A percentile compares a stretch with the other conserved stretches of the same genome.
phyloP scores from a whole-genome alignment of 495 filamentous ascomycete species.

The Daldinia vernicosa region DNA sequence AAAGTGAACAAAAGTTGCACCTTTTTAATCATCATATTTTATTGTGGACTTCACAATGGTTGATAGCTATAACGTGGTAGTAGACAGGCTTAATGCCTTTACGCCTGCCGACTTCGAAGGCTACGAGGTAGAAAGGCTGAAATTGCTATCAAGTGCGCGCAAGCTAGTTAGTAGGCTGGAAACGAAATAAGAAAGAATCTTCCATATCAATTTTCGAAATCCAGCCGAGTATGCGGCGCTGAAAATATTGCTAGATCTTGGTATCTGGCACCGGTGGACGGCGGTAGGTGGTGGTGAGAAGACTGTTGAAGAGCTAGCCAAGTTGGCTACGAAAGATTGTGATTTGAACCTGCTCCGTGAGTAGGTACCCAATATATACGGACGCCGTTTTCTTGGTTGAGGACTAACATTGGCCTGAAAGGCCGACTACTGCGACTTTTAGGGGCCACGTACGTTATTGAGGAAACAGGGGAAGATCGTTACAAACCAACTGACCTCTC shows the following conservation, averaged over 20 bases:
- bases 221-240: constrained; percentile 32
- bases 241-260: constrained; percentile 31
- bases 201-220: constrained; percentile 22
- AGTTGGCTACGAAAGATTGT: constrained; percentile 26
- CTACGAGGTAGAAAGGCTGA: constrained; percentile 23
- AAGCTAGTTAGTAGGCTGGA: constrained; percentile 37
- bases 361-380: background rate
- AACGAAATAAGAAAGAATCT: constrained; percentile 31
- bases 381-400: background rate
- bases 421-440: constrained; percentile 39
- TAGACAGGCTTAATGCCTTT: constrained; percentile 32
- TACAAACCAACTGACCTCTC: constrained; percentile 37
- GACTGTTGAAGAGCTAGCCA: constrained; percentile 31
- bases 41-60: background rate
- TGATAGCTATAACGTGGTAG: background rate
- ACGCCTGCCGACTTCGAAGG: constrained; percentile 24
- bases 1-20: background rate
- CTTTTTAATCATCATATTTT: background rate
- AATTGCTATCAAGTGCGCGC: constrained; percentile 28
- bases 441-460: constrained; percentile 31
- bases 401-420: constrained; percentile 6
- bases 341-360: constrained; percentile 40
- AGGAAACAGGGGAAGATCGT: constrained; percentile 40
- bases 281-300: constrained; percentile 33
- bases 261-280: constrained; percentile 37